These are phyloP conservation scores for Fonsecaea multimorphosa DNA, from an alignment of 2,329 filamentous ascomycete genomes.

Conservation along the genomic window DNA sequence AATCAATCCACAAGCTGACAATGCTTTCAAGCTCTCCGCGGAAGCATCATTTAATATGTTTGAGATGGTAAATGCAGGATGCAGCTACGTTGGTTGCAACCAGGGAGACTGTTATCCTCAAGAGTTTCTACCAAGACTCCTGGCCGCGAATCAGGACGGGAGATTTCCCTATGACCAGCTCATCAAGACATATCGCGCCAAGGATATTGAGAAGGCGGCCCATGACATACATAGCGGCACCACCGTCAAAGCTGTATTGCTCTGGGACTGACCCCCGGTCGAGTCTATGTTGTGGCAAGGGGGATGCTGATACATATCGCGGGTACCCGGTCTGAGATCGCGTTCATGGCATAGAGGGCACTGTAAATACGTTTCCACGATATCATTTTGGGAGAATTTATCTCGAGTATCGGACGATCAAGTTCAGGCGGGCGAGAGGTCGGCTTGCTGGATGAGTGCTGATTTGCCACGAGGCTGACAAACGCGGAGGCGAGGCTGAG, in stretches of 20 bases:
- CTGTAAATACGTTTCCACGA: neutral
- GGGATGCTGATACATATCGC: neutral
- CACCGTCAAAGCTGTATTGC: constrained; percentile 44
- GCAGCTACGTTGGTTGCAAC: constrained; percentile 36
- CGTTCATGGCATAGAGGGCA: neutral
- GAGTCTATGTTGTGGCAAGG: neutral
- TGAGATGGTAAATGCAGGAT: constrained; percentile 38
- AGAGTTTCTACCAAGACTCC: constrained; percentile 36
- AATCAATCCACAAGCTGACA: neutral
- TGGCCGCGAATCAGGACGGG: constrained; percentile 44
- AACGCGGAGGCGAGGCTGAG: constrained; percentile 19
- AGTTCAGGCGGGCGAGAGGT: neutral
- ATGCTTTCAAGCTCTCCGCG: constrained; percentile 27
- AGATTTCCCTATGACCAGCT: constrained; percentile 56
- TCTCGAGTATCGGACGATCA: neutral
- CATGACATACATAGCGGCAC: constrained; percentile 41
- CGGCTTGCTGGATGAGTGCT: neutral
- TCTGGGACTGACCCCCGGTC: constrained; percentile 39
- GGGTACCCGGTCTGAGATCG: no score
- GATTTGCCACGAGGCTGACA: constrained; percentile 14
- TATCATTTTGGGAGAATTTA: neutral
- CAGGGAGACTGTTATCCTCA: constrained; percentile 38
- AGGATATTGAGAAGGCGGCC: constrained; percentile 40
- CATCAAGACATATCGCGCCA: constrained; percentile 52
- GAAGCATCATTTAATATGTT: constrained; percentile 37